A percentile compares a stretch with the other conserved stretches of the same genome.
Evolutionary conservation across 2,329 filamentous ascomycete genomes (phyloP).

Genomic region (Claviceps monticola): DNA sequence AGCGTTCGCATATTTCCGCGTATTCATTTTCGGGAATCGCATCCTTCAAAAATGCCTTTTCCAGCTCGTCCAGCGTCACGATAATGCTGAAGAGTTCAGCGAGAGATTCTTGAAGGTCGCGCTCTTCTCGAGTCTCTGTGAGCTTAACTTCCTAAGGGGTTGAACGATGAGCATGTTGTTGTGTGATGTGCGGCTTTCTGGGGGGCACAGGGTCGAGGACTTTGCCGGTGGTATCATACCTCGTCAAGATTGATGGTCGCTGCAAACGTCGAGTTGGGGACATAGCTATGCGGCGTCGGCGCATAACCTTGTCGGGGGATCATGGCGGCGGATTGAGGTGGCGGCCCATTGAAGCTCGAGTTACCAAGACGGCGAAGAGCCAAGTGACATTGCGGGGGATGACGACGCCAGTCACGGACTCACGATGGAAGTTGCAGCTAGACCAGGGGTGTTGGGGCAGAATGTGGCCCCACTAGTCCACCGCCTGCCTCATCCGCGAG

Average conservation of each 20-base stretch:
- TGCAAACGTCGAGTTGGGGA: slow-evolving; percentile 68
- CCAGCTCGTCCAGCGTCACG: slow-evolving; percentile 83
- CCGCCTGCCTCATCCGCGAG: slow-evolving; percentile 16
- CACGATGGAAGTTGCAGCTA: background rate
- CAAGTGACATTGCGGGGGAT: background rate
- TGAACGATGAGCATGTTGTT: background rate
- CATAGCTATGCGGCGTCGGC: slow-evolving; percentile 81
- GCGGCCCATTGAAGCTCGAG: slow-evolving; percentile 14
- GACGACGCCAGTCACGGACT: background rate
- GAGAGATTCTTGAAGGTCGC: slow-evolving; percentile 87
- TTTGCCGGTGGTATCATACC: slow-evolving; percentile 31
- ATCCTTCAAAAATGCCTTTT: slow-evolving; percentile 94
- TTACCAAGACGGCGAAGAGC: background rate
- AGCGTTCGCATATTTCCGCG: slow-evolving; percentile 86
- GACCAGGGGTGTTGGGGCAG: slow-evolving; percentile 14
- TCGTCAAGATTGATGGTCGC: slow-evolving; percentile 91
- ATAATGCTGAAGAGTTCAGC: slow-evolving; percentile 98
- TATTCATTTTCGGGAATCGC: slow-evolving; percentile 85
- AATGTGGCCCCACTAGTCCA: slow-evolving; percentile 12
- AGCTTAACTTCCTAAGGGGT: slow-evolving; percentile 72
- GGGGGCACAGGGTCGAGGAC: background rate
- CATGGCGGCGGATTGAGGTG: slow-evolving; percentile 26
- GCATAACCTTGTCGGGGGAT: slow-evolving; percentile 61
- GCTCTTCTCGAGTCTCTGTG: slow-evolving; percentile 70
- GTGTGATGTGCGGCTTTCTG: background rate